Base-by-base conservation (phyloP, 2,329 filamentous ascomycete genomes). In the Pseudogymnoascus sp. region DNA sequence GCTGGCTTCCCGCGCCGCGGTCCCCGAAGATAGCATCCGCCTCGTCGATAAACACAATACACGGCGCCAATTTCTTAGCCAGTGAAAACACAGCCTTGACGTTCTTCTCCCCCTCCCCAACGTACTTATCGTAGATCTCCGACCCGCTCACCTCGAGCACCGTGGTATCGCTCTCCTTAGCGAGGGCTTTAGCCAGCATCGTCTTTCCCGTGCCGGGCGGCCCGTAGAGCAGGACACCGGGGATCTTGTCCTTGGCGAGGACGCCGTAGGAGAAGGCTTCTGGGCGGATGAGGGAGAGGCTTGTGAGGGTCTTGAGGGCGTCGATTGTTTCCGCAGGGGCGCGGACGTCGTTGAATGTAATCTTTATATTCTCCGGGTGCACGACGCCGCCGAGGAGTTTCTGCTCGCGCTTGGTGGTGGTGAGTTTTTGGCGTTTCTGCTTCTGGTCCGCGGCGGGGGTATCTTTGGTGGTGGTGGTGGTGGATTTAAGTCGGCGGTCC, bases 211-310 rank as follows among this genome's bases (percentile, higher is more conserved):
- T 92, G 29, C 92, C 92, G 0, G 92, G 93, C 7, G 92, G 92
- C 0, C 92, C 93, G 70, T 96, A 96, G 0, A 96, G 80, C 0
- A 96, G 83, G 59, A 95, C 86, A 13, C 95, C 95, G 0, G 93
- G 90, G 59, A 99, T 96, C 69, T 91, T 90, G 72, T 97, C 93
- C 0, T 87, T 91, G 1, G 92, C 90, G 11, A 99, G 83, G 3
- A 99, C 91, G 75, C 95, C 95, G 69, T 99, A 99, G 10, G 87
- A 88, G 76, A 97, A 99, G n/a, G 93, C 93, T 66, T 97, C 93
- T 0, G 95, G 95, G 0, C 93, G 87, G 60, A 91, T 81, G 4
- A 99, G 81, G 0, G 93, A 95, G 17, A 99, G 80, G 0, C 90
- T 91, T 0, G 95, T 99, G 60, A 97, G 82, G 4, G 91, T 91